Evolutionary conservation across 2,329 filamentous ascomycete species (phyloP).

Genomic region (Pseudogymnoascus pannorum): DNA sequence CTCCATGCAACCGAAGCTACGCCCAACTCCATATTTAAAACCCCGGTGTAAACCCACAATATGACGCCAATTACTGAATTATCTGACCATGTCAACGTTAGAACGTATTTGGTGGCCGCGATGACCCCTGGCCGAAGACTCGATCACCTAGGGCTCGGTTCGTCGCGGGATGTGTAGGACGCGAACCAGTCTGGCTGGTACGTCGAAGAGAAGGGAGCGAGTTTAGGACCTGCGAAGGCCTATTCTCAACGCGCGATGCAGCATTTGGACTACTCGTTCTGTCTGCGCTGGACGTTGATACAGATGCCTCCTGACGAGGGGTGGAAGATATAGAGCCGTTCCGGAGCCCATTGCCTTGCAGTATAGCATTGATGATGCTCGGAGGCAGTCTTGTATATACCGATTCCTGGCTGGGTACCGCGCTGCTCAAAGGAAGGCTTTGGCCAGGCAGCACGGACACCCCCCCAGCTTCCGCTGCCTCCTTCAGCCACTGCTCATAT

Average conservation of each 20-base stretch:
- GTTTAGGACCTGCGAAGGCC: not conserved
- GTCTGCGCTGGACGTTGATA: not conserved
- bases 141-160: not conserved
- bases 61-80: not conserved
- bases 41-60: not conserved
- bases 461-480: constrained; percentile 57
- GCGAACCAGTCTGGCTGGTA: not conserved
- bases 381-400: constrained; percentile 5
- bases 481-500: constrained; percentile 70
- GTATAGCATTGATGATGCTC: constrained; percentile 1
- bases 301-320: not conserved
- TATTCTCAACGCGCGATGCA: not conserved
- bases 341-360: not conserved
- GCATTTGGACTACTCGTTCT: not conserved
- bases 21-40: constrained; percentile 5
- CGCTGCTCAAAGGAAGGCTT: constrained; percentile 23
- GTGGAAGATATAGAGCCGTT: not conserved
- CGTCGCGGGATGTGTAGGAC: not conserved
- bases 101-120: not conserved
- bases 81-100: not conserved
- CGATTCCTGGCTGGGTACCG: not conserved
- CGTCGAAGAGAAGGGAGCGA: not conserved
- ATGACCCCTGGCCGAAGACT: not conserved
- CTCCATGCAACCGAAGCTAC: not conserved
- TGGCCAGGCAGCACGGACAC: constrained; percentile 42